Evolutionary conservation across 495 filamentous ascomycete species (phyloP).

Genomic region (Trichoderma erinaceum): DNA sequence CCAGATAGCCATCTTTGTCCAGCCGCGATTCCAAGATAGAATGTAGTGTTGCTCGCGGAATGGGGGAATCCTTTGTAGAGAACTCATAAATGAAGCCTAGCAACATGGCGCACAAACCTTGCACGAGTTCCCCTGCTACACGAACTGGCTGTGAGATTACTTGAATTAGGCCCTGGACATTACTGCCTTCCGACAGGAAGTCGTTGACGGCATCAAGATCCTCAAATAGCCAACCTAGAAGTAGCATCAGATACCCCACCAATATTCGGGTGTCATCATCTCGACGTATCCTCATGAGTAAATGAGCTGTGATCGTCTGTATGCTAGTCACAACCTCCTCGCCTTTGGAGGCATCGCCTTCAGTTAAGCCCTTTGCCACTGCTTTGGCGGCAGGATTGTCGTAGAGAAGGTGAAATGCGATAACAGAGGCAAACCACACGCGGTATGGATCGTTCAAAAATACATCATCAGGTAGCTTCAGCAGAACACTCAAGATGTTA

Average conservation of each 20-base stretch:
- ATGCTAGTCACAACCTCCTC: conserved; percentile 96
- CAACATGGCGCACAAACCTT: conserved; percentile 76
- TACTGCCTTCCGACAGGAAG: conserved; percentile 91
- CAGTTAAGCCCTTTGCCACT: conserved; percentile 71
- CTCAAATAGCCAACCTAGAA: conserved; percentile 92
- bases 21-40: conserved; percentile 72
- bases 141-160: conserved; percentile 47
- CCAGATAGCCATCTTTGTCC: conserved; percentile 82
- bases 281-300: conserved; percentile 67
- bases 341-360: conserved; percentile 82
- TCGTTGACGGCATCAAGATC: conserved; percentile 88
- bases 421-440: conserved; percentile 83
- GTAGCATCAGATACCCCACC: conserved; percentile 83
- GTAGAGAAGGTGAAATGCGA: conserved; percentile 83
- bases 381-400: conserved; percentile 76
- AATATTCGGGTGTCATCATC: conserved; percentile 74
- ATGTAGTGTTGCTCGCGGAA: conserved; percentile 75
- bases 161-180: conserved; percentile 76
- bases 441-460: conserved; percentile 76
- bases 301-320: conserved; percentile 74
- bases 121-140: conserved; percentile 59
- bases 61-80: conserved; percentile 91
- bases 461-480: conserved; percentile 53
- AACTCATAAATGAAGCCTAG: conserved; percentile 94
- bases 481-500: conserved; percentile 81